These are phyloP conservation scores for Umbelopsis ramanniana DNA, from an alignment of 192 early-diverging fungal species.

Conservation along the genomic window DNA sequence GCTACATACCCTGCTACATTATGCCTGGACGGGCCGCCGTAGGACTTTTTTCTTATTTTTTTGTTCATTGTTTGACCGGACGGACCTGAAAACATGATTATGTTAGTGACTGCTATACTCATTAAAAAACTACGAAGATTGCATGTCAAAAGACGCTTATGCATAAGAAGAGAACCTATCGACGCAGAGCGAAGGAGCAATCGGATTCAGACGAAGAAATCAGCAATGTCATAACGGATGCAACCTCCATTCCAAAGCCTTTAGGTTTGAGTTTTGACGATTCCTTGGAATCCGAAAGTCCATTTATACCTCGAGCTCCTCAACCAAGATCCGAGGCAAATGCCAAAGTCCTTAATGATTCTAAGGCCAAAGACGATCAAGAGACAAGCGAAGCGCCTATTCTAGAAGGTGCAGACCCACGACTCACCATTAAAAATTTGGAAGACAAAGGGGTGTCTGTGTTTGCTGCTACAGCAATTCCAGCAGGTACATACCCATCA, in stretches of 20 bases:
- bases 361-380: not conserved
- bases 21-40: not conserved
- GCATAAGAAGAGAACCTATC: conserved; percentile 12
- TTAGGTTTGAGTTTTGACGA: conserved; percentile 6
- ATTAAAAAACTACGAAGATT: not conserved
- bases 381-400: not conserved
- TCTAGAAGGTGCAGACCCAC: conserved; percentile 3
- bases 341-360: not conserved
- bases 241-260: not conserved
- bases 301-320: conserved; percentile 10
- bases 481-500: not conserved
- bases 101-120: not conserved
- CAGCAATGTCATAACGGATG: not conserved
- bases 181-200: not conserved
- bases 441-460: not conserved
- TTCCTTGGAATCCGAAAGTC: conserved; percentile 1
- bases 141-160: not conserved
- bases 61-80: too few species aligned
- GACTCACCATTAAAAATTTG: not conserved
- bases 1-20: not conserved
- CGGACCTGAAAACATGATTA: not conserved
- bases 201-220: conserved; percentile 1
- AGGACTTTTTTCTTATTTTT: not conserved
- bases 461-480: not conserved
- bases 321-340: not conserved